A percentile compares a stretch with the other conserved stretches of the same genome.
Conservation (phyloP, 441 rosid genomes). For the Bruguiera hainesii region DNA sequence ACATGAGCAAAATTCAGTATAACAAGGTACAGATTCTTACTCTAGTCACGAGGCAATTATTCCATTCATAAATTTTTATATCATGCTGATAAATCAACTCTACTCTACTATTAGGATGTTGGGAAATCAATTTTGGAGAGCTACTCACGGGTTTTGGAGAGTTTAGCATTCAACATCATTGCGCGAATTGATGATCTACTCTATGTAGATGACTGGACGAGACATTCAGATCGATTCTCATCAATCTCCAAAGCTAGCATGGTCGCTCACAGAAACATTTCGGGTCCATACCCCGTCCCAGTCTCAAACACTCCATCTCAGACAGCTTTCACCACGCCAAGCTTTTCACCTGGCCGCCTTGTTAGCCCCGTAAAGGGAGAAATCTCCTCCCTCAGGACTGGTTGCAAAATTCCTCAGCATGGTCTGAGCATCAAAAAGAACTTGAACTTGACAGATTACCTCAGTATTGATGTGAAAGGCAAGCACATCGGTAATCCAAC, state of each 20-base stretch:
- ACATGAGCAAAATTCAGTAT: constrained; percentile 96
- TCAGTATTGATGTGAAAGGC: constrained; percentile 40
- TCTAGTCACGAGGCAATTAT: not conserved
- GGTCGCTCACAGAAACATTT: constrained; percentile 43
- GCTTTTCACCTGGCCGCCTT: constrained; percentile 54
- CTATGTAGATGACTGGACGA: constrained; percentile 79
- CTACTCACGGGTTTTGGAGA: constrained; percentile 93
- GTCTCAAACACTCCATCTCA: constrained; percentile 51
- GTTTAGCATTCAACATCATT: constrained; percentile 85
- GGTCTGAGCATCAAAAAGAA: constrained; percentile 64
- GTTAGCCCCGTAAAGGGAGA: constrained; percentile 54
- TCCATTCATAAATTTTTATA: not conserved
- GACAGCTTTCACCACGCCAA: constrained; percentile 64
- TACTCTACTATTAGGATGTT: constrained; percentile 54
- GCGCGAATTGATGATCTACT: constrained; percentile 93
- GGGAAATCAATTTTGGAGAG: constrained; percentile 98
- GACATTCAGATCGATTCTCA: constrained; percentile 60
- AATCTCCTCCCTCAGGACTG: constrained; percentile 42
- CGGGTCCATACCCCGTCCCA: constrained; percentile 48
- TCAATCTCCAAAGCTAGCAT: constrained; percentile 48
- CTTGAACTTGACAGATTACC: constrained; percentile 66
- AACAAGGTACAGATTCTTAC: constrained; percentile 58
- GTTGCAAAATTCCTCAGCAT: constrained; percentile 49
- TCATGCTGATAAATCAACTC: not conserved
- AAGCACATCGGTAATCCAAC: constrained; percentile 33